phyloP scores from a whole-genome alignment of 192 early-diverging fungal species.

The Coemansia sp. region DNA sequence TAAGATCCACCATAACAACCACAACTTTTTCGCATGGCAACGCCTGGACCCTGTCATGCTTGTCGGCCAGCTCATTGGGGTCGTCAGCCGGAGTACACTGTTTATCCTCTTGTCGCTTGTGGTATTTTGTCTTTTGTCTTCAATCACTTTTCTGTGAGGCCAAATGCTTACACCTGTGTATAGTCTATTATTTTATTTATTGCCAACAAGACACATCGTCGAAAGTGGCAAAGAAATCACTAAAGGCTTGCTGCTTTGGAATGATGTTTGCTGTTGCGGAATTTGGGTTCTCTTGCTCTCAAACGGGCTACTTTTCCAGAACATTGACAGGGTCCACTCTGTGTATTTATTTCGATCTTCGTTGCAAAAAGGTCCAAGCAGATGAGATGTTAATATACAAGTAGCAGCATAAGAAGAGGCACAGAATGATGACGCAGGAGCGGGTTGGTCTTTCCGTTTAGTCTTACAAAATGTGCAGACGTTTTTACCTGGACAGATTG shows the following conservation, averaged over 20 bases:
- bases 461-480: too few species aligned
- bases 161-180: background rate
- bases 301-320: background rate
- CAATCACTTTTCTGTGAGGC: conserved; percentile 13
- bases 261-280: too few species aligned
- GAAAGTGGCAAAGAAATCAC: too few species aligned
- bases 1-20: background rate
- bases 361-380: too few species aligned
- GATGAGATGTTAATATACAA: too few species aligned
- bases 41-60: conserved; percentile 17
- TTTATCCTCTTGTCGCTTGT: conserved; percentile 19
- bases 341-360: too few species aligned
- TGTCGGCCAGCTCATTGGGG: conserved; percentile 7
- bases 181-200: background rate
- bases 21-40: background rate
- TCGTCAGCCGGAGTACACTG: conserved; percentile 18
- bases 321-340: too few species aligned
- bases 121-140: conserved; percentile 20
- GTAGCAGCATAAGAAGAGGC: too few species aligned
- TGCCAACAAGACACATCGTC: background rate
- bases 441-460: too few species aligned
- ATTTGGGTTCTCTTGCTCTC: too few species aligned
- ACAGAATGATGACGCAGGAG: too few species aligned
- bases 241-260: too few species aligned
- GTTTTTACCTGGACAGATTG: background rate